Percentiles rank a stretch among this genome's conserved stretches.
Conservation (phyloP, 2,329 filamentous ascomycete species). For the Fusarium pseudocircinatum region DNA sequence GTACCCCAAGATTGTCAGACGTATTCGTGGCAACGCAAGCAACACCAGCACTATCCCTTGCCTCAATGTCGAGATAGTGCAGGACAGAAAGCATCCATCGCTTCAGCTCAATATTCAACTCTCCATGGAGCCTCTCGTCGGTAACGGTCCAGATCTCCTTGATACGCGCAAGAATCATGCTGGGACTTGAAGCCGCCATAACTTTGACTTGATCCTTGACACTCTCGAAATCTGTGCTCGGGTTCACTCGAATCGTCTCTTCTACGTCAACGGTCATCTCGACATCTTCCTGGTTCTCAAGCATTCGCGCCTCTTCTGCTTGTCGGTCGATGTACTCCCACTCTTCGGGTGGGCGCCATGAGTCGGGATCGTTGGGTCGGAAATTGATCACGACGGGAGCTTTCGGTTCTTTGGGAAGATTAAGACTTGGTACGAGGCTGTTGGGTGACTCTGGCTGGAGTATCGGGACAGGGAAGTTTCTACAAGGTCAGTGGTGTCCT, state of each 20-base stretch:
- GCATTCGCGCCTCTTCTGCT: not conserved
- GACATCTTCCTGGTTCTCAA: not conserved
- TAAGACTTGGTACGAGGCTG: conserved; percentile 7
- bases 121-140: conserved; percentile 13
- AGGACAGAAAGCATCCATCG: conserved; percentile 69
- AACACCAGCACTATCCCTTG: conserved; percentile 20
- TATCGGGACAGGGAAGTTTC: conserved; percentile 17
- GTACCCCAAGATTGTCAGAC: conserved; percentile 45
- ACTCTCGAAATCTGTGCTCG: not conserved
- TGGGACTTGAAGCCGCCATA: conserved; percentile 39
- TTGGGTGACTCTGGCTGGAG: conserved; percentile 30
- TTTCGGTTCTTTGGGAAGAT: conserved; percentile 7
- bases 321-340: conserved; percentile 49
- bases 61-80: conserved; percentile 54
- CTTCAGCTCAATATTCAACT: conserved; percentile 64
- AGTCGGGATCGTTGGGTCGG: conserved; percentile 50
- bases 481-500: conserved; percentile 8
- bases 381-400: conserved; percentile 37
- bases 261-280: not conserved
- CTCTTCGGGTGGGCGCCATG: conserved; percentile 57
- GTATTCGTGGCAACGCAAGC: not conserved
- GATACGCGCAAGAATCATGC: conserved; percentile 63
- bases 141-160: conserved; percentile 48
- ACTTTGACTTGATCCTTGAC: conserved; percentile 27
- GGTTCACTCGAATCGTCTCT: not conserved